phyloP scores from a whole-genome alignment of 176 grass and related monocot genomes.

The Juncus effusus region DNA sequence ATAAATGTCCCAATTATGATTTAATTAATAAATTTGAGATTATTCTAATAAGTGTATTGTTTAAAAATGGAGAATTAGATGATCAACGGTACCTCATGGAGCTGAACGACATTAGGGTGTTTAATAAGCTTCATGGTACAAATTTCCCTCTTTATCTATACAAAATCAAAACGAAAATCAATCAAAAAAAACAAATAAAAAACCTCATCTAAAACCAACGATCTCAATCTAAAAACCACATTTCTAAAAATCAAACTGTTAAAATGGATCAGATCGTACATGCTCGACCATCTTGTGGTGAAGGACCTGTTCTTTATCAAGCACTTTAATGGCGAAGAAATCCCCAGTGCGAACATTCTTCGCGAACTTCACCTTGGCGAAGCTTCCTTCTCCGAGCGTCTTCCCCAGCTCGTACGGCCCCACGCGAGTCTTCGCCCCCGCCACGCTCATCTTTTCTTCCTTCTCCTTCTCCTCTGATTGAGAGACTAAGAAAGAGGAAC shows the following conservation, averaged over 20 bases:
- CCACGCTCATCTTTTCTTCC: constrained; percentile 10
- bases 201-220: neutral
- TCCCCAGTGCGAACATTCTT: constrained; percentile 49
- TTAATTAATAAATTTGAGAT: no score
- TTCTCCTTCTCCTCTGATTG: constrained; percentile 8
- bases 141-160: constrained; percentile 94
- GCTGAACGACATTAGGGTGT: constrained; percentile 86
- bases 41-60: no score
- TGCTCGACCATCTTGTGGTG: constrained; percentile 97
- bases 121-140: constrained; percentile 97
- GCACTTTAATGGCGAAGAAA: constrained; percentile 74
- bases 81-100: constrained; percentile 64
- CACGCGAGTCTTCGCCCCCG: constrained; percentile 50
- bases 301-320: constrained; percentile 77
- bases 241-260: neutral
- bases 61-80: neutral
- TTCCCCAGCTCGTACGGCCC: constrained; percentile 77
- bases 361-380: constrained; percentile 93
- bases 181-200: neutral
- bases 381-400: constrained; percentile 90
- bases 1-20: neutral
- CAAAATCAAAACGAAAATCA: constrained; percentile 1
- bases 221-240: neutral
- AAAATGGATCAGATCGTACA: constrained; percentile 24
- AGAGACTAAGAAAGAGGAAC: constrained; percentile 6